Evolutionary conservation across 495 filamentous ascomycete genomes (phyloP).

Genomic region (Penicillium canescens): DNA sequence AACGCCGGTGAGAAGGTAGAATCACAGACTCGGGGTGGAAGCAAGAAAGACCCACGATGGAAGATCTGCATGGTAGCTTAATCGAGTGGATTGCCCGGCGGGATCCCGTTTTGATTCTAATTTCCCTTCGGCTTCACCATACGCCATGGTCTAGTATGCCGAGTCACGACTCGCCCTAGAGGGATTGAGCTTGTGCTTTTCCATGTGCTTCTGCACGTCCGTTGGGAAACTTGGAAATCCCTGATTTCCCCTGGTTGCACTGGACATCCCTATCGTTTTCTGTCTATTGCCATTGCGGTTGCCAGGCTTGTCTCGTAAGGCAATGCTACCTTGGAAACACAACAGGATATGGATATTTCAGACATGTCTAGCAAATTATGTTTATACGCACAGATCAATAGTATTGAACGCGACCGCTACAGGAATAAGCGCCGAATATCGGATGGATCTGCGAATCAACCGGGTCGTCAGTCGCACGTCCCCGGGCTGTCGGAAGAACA

Average conservation of each 20-base stretch:
- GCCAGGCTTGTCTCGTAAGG: no score
- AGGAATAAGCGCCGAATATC: conserved; percentile 20
- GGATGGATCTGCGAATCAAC: conserved; percentile 19
- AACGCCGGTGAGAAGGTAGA: no score
- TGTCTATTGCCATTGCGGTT: background rate
- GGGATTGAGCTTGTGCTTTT: background rate
- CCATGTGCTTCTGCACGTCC: conserved; percentile 1
- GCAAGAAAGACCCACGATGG: background rate
- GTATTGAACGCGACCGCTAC: background rate
- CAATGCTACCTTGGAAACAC: no score
- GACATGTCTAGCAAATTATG: background rate
- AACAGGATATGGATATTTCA: no score
- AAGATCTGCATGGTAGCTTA: conserved; percentile 9
- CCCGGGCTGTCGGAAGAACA: conserved; percentile 10
- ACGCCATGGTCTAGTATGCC: no score
- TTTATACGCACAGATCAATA: background rate
- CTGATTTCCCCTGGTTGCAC: background rate
- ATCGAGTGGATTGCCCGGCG: conserved; percentile 1
- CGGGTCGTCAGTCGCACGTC: conserved; percentile 16
- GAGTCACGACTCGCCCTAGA: background rate
- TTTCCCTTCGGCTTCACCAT: background rate
- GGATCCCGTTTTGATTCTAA: background rate
- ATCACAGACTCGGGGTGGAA: no score
- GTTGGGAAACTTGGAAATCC: background rate
- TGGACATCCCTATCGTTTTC: background rate